Conservation (phyloP, 345 rosid genomes). For the Toxicodendron radicans region DNA sequence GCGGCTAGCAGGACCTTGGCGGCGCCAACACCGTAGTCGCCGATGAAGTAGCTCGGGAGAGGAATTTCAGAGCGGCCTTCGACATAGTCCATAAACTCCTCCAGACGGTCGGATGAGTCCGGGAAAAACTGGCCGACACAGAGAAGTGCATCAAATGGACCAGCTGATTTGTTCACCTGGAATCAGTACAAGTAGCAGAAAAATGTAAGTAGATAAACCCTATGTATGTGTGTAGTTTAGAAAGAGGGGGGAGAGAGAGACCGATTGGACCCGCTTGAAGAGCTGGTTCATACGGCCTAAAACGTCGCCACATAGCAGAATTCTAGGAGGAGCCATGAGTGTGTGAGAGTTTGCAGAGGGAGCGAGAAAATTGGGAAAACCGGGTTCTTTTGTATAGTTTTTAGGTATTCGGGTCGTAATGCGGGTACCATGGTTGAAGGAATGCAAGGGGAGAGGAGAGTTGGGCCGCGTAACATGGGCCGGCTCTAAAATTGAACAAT, state of each 20-base stretch:
- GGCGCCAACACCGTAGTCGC: constrained; percentile 78
- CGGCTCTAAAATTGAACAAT: too few relatives aligned
- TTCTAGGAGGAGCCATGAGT: constrained; percentile 70
- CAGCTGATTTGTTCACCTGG: constrained; percentile 78
- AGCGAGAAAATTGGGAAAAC: constrained; percentile 2
- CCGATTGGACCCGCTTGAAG: constrained; percentile 82
- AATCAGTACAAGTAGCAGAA: neutral
- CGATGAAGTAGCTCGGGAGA: constrained; percentile 79
- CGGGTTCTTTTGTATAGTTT: neutral
- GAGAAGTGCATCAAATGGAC: constrained; percentile 79
- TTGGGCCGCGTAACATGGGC: too few relatives aligned
- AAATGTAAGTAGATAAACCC: neutral
- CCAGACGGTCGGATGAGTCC: constrained; percentile 51
- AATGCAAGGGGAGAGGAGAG: too few relatives aligned
- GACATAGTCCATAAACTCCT: constrained; percentile 56
- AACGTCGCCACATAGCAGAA: constrained; percentile 85
- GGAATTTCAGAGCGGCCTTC: constrained; percentile 71
- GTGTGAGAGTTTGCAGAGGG: neutral
- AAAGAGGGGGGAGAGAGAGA: constrained; percentile 17
- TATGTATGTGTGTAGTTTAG: neutral
- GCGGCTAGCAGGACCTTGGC: constrained; percentile 54
- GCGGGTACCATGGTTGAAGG: constrained; percentile 2
- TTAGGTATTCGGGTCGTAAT: neutral
- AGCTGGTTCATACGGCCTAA: constrained; percentile 80
- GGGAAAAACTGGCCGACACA: constrained; percentile 94